Evolutionary conservation across 257 asterid genomes (phyloP).

Genomic region (Jacaranda mimosifolia): DNA sequence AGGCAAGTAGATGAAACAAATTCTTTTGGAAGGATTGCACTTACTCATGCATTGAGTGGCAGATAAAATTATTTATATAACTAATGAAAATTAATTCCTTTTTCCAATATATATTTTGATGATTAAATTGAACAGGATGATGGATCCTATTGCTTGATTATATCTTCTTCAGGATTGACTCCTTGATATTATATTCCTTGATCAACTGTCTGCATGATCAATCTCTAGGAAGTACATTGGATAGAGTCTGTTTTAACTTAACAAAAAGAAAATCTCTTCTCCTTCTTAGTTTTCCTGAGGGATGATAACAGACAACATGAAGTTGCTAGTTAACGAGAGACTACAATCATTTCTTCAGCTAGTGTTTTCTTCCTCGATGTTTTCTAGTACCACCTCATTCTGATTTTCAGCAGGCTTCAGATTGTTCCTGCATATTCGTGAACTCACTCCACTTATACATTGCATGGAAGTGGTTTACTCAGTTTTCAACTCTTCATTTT

Average conservation of each 20-base stretch:
- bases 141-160: not conserved
- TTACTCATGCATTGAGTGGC: not conserved
- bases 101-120: not conserved
- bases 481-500: conserved; percentile 3
- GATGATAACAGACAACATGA: not conserved
- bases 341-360: conserved; percentile 8
- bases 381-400: not conserved
- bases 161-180: conserved; percentile 8
- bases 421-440: not conserved
- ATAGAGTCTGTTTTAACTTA: not conserved
- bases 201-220: conserved; percentile 3
- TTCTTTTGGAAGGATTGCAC: not conserved
- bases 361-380: not conserved
- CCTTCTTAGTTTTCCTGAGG: not conserved
- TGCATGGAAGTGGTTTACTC: conserved; percentile 16
- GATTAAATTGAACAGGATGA: not conserved
- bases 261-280: conserved; percentile 7
- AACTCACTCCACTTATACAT: conserved; percentile 15
- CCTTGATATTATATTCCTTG: not conserved
- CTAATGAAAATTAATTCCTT: not conserved
- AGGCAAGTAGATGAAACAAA: conserved; percentile 1
- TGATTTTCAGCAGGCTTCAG: conserved; percentile 19
- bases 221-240: not conserved
- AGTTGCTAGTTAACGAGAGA: not conserved
- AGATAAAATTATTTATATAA: not conserved